Evolutionary conservation across 2,329 filamentous ascomycete genomes (phyloP), one percentile per base, ranked within the genome.

Genomic region (Drechslerella dactyloides): DNA sequence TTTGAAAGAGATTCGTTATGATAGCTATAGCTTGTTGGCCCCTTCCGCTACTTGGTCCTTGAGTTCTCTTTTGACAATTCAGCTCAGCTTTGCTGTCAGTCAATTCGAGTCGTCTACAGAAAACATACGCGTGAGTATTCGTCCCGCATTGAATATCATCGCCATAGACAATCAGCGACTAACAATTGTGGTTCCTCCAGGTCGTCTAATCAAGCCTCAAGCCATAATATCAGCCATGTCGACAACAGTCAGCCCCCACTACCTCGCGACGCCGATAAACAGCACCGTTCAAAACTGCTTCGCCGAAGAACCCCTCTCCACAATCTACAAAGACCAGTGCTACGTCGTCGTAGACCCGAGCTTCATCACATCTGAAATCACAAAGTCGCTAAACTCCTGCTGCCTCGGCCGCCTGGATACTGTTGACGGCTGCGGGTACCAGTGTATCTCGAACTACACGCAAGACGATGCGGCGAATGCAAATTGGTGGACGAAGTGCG

Each of bases 391-490:
- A 0, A 17, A 30, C 2, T 19, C 15, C 4, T 65, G 61, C 21
- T 65, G 61, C 42, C 23, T 57, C 6, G 53, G 61, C 2, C 35
- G 61, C 5, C 40, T 65, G n/a, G 61, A 65, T n/a, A 35, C 46
- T 4, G 61, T 57, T 7, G 61, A 65, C 13, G 53, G 53, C 5
- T 65, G 61, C 35, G 61, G 61, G 19, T 65, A 65, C 23, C 61
- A 65, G 10, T 65, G 61, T 35, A 65, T 65, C 17, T 23, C 30
- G 1, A 57, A 65, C 8, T 44, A 42, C 24, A 57, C 61, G 15
- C 24, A 50, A 13, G 21, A 17, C 13, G 21, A 54, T 13, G 6
- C 15, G n/a, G 10, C 52, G 10, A 8, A 30, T 2, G 3, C 8
- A 2, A n/a, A 17, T n/a, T 40, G 17, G 15, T 55, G 52, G 52